Evolutionary conservation across 805 yeast species (phyloP).

Genomic region (Saturnispora mendoncae): DNA sequence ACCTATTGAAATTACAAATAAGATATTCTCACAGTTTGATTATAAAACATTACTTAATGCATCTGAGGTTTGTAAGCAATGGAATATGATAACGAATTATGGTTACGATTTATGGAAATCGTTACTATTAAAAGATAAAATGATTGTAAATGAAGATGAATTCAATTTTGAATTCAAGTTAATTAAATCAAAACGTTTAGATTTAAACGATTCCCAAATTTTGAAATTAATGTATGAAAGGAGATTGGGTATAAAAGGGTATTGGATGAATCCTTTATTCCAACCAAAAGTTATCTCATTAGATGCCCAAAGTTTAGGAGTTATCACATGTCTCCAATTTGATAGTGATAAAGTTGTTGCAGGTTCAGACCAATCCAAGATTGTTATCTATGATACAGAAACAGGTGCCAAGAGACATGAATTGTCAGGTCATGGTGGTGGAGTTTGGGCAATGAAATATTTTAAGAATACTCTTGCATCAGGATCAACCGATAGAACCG

Average conservation of each 20-base stretch:
- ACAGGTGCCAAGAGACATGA: slow-evolving; percentile 58
- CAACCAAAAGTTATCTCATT: slow-evolving; percentile 60
- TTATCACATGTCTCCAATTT: slow-evolving; percentile 92
- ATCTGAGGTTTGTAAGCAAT: slow-evolving; percentile 54
- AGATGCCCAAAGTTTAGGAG: slow-evolving; percentile 59
- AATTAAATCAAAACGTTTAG: slow-evolving; percentile 11
- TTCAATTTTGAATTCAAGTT: slow-evolving; percentile 30
- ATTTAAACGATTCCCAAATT: slow-evolving; percentile 13
- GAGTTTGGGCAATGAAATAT: slow-evolving; percentile 97
- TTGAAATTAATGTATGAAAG: slow-evolving; percentile 45
- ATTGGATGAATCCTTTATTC: slow-evolving; percentile 76
- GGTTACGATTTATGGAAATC: slow-evolving; percentile 63
- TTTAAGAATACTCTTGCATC: slow-evolving; percentile 75
- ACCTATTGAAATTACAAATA: slow-evolving; percentile 66
- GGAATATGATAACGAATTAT: slow-evolving; percentile 59
- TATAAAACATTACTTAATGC: slow-evolving; percentile 50
- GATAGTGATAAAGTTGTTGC: slow-evolving; percentile 86
- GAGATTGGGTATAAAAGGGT: slow-evolving; percentile 43
- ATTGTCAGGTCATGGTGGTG: slow-evolving; percentile 88
- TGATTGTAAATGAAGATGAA: slow-evolving; percentile 38
- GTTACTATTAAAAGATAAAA: slow-evolving; percentile 52
- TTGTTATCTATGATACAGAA: slow-evolving; percentile 70
- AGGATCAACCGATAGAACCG: slow-evolving; percentile 92
- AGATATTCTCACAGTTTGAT: slow-evolving; percentile 59
- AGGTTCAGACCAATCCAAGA: slow-evolving; percentile 81